Conservation (phyloP, 2,329 filamentous ascomycete species). For the Nannizzia gypsea region DNA sequence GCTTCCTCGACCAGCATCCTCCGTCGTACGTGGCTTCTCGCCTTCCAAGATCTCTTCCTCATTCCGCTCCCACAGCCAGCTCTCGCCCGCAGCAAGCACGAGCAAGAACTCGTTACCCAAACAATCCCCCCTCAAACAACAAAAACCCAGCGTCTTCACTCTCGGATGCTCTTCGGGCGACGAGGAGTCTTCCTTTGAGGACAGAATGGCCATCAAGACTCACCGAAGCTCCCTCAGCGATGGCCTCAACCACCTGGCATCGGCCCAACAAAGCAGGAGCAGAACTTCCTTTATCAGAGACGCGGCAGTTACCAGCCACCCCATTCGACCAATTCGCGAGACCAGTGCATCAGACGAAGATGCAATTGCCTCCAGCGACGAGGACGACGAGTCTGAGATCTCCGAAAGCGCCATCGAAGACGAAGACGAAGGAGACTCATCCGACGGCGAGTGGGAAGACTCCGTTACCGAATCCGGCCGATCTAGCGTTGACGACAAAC, state of each 20-base stretch:
- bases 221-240: conserved; percentile 45
- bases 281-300: conserved; percentile 79
- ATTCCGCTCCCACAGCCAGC: conserved; percentile 49
- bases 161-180: conserved; percentile 80
- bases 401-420: conserved; percentile 76
- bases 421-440: conserved; percentile 41
- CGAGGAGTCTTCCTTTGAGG: conserved; percentile 64
- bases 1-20: conserved; percentile 45
- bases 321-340: conserved; percentile 52
- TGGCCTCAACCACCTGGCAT: conserved; percentile 36
- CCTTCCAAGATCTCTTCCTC: conserved; percentile 61
- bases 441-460: conserved; percentile 46
- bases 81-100: conserved; percentile 39
- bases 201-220: conserved; percentile 43
- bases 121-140: conserved; percentile 44
- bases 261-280: conserved; percentile 55
- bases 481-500: conserved; percentile 67
- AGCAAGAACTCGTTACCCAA: conserved; percentile 51
- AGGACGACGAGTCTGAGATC: conserved; percentile 50
- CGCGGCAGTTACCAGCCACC: conserved; percentile 47
- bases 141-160: conserved; percentile 54
- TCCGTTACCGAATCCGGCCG: conserved; percentile 71
- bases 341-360: conserved; percentile 41
- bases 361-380: conserved; percentile 50
- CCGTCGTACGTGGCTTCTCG: conserved; percentile 76